These are phyloP conservation scores for Cryptococcus floricola DNA, from an alignment of 1,284 basidiomycete genomes.

Conservation along the genomic window DNA sequence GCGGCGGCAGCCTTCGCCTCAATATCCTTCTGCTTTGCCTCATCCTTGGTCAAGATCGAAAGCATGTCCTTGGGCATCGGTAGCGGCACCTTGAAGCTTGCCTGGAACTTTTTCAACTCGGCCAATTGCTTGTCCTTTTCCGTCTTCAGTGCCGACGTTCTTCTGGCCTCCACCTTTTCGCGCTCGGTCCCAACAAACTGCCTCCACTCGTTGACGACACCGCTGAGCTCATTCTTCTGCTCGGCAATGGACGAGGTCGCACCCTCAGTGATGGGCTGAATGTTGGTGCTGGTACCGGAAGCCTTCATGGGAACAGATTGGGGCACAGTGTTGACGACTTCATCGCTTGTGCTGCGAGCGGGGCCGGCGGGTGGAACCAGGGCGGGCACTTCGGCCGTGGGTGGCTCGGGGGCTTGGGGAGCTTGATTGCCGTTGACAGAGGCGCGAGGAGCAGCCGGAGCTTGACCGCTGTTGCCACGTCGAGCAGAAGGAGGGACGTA, in stretches of 20 bases:
- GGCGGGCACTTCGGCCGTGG: conserved; percentile 7
- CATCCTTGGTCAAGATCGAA: conserved; percentile 85
- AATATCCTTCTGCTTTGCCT: conserved; percentile 77
- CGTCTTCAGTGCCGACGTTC: conserved; percentile 80
- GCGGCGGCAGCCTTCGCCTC: conserved; percentile 66
- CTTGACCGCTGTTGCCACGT: conserved; percentile 41
- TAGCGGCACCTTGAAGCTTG: conserved; percentile 91
- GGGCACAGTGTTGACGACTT: conserved; percentile 10
- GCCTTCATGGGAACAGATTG: conserved; percentile 6
- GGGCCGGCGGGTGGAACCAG: conserved; percentile 10
- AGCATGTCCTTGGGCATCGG: conserved; percentile 91
- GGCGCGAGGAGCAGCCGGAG: conserved; percentile 8
- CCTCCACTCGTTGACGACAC: conserved; percentile 59
- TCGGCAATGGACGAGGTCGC: background rate
- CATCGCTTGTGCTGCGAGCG: conserved; percentile 20
- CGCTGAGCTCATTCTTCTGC: conserved; percentile 23
- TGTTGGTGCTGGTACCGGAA: background rate
- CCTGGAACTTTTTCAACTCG: conserved; percentile 86
- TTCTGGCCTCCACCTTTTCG: conserved; percentile 81
- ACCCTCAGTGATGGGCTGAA: background rate
- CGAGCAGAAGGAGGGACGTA: conserved; percentile 88
- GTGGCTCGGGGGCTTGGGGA: conserved; percentile 5
- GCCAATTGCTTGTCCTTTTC: conserved; percentile 62
- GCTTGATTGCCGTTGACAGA: conserved; percentile 15
- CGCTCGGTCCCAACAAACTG: conserved; percentile 87